Conservation (phyloP, 2,329 filamentous ascomycete species). For the Ceratocystis diversiconidia region DNA sequence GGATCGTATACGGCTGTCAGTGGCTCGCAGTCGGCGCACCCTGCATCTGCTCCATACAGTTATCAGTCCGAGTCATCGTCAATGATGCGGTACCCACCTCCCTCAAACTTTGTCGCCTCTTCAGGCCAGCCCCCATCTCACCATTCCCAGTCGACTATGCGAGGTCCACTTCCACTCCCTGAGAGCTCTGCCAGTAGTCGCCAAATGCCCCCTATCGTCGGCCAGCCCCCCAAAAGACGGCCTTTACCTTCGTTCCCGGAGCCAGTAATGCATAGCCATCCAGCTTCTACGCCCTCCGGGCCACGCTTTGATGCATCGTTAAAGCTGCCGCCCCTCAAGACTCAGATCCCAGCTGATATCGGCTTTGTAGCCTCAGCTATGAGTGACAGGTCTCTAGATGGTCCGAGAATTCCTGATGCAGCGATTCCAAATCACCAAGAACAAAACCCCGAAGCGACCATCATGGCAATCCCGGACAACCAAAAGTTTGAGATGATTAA, state of each 20-base stretch:
- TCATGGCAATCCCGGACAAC: conserved; percentile 59
- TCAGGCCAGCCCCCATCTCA: not conserved
- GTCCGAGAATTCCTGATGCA: not conserved
- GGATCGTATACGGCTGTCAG: conserved; percentile 1
- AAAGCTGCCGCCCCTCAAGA: conserved; percentile 40
- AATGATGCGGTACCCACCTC: conserved; percentile 9
- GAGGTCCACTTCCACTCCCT: conserved; percentile 6
- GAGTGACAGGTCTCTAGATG: conserved; percentile 14
- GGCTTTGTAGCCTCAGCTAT: conserved; percentile 11
- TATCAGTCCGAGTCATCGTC: conserved; percentile 1
- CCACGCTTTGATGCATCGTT: conserved; percentile 37
- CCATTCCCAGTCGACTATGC: not conserved
- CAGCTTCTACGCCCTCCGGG: not conserved
- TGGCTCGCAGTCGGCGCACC: not conserved
- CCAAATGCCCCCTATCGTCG: not conserved
- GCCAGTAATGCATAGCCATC: not conserved
- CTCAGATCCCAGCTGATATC: conserved; percentile 23
- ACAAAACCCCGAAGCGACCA: conserved; percentile 35
- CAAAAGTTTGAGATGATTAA: conserved; percentile 65
- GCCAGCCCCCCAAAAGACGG: conserved; percentile 3
- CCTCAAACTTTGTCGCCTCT: conserved; percentile 3
- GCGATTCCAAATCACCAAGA: not conserved
- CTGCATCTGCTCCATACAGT: not conserved
- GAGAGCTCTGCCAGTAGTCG: not conserved
- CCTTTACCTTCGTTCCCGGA: conserved; percentile 6